Evolutionary conservation across 2,329 filamentous ascomycete genomes (phyloP), one percentile per base, ranked within the genome.

Genomic region (Aspergillus thermomutatus): DNA sequence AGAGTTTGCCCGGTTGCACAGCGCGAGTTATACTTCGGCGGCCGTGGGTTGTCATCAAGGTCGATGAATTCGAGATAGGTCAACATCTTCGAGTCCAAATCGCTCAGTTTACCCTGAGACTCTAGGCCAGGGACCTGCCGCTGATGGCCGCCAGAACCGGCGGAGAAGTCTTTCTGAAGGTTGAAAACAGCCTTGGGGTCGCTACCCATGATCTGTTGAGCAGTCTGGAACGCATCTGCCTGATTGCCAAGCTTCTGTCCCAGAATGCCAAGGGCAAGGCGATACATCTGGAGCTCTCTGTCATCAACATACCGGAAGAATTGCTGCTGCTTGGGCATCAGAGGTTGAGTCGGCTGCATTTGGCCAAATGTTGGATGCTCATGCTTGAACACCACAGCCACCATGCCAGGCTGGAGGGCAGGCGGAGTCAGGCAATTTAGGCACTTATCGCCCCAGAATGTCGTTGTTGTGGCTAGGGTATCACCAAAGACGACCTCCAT

Each of bases 401-500:
- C 91, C 47, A 83, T 77, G 4, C 90, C 89, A 1, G 87, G 80
- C 27, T 83, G 80, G 5, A 84, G 74, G 11, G 87, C 86, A 3
- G 91, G 89, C 4, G 91, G 91, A 9, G 92, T 79, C 48, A 92
- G 79, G 65, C 90, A 93, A 53, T 92, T 88, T 21, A 95, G 77
- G n/a, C 89, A 89, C 57, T 87, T 87, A 60, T 90, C 84, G 47
- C 89, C 88, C 89, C 89, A 93, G 69, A 84, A 94, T 0, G 89
- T 91, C 1, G 90, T 92, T 0, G 88, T 90, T 0, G 88, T 85
- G 19, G 86, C 85, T 49, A 83, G 77, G 17, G 78, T 80, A 59
- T 88, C 85, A 21, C 92, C 92, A 71, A 97, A 97, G 74, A 92
- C 89, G 54, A 96, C 90, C 60, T 92, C 89, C 60, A 95, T 82